These are phyloP conservation scores for Malus hybrid DNA, from an alignment of 331 rosid species.

Conservation along the genomic window DNA sequence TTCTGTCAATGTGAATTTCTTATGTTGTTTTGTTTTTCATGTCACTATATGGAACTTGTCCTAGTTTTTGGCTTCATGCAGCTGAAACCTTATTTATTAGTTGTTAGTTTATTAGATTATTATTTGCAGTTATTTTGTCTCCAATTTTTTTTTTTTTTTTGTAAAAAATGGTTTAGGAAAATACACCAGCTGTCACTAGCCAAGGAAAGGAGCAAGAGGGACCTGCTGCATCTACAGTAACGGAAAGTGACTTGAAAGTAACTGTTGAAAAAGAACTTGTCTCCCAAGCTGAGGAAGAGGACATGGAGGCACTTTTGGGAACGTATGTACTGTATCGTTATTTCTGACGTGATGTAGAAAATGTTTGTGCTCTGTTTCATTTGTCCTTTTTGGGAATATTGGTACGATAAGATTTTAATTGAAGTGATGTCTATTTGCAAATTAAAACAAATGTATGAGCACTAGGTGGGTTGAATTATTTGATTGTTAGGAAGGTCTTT, in stretches of 20 bases:
- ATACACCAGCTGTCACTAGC: constrained; percentile 50
- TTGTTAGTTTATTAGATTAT: background rate
- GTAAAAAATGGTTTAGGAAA: constrained; percentile 46
- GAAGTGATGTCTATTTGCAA: no score
- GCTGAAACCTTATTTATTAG: background rate
- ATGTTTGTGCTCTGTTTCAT: background rate
- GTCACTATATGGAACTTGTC: background rate
- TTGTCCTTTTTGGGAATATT: no score
- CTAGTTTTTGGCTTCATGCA: background rate
- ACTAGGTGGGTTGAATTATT: no score
- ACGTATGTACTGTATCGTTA: constrained; percentile 43
- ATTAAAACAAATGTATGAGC: no score
- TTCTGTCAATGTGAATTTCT: background rate
- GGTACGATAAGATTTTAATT: no score
- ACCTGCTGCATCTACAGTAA: constrained; percentile 39
- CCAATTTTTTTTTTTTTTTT: background rate
- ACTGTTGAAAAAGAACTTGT: constrained; percentile 94
- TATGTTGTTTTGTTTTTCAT: background rate
- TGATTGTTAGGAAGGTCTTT: no score
- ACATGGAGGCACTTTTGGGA: constrained; percentile 93
- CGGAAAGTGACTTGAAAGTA: constrained; percentile 67
- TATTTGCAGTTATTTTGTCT: background rate
- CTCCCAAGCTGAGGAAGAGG: constrained; percentile 98
- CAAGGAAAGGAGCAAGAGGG: constrained; percentile 32
- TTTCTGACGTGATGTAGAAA: background rate